Evolutionary conservation across 768 basidiomycete genomes (phyloP).

Genomic region (Phaeotremella fagi): DNA sequence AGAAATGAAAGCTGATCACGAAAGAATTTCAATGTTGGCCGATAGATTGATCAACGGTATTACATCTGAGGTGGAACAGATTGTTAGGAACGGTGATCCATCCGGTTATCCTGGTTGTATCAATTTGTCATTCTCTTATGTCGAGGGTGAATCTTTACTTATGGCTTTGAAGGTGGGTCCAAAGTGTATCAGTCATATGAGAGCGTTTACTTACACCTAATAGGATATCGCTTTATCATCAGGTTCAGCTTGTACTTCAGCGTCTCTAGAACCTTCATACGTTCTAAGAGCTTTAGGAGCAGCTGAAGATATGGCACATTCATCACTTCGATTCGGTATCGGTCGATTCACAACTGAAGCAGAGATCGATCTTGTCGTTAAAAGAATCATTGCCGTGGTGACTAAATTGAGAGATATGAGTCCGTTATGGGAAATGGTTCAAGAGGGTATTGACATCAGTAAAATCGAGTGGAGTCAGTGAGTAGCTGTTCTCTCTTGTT

Average conservation of each 20-base stretch:
- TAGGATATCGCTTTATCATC: constrained; percentile 96
- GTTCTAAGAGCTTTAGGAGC: constrained; percentile 95
- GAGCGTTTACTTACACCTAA: background rate
- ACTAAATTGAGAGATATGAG: constrained; percentile 89
- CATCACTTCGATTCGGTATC: constrained; percentile 92
- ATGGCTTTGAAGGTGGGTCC: constrained; percentile 87
- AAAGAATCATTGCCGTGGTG: constrained; percentile 81
- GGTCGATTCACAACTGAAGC: constrained; percentile 97
- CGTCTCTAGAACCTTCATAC: constrained; percentile 96
- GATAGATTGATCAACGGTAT: constrained; percentile 76
- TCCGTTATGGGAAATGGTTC: constrained; percentile 99
- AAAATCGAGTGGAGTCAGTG: constrained; percentile 74
- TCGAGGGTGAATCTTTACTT: constrained; percentile 91
- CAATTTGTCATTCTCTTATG: constrained; percentile 91
- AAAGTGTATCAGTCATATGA: background rate
- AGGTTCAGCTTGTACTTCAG: constrained; percentile 96
- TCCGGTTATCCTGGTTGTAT: constrained; percentile 93
- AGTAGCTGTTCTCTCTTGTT: constrained; percentile 9
- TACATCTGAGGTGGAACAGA: constrained; percentile 76
- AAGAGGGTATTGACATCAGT: constrained; percentile 94
- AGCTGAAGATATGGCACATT: constrained; percentile 98
- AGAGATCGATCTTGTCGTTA: constrained; percentile 89
- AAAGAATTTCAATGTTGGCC: constrained; percentile 66
- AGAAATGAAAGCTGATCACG: constrained; percentile 89
- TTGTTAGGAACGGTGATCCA: constrained; percentile 88